Conservation (phyloP, 1,139 yeast species). For the Protomyces arabidopsidicola region DNA sequence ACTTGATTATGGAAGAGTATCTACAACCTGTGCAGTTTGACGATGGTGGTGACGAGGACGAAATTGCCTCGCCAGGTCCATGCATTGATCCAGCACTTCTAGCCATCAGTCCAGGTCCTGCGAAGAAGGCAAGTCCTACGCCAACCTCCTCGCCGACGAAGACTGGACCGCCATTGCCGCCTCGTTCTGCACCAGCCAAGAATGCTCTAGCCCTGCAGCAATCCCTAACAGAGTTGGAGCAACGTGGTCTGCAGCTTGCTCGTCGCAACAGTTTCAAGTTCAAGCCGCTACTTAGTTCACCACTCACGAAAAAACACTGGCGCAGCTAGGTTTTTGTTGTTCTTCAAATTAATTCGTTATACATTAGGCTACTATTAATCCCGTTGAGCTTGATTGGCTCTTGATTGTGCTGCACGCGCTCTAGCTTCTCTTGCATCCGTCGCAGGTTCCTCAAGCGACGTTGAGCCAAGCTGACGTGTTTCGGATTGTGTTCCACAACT, state of each 20-base stretch:
- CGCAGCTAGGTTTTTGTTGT: background rate
- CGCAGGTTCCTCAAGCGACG: background rate
- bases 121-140: background rate
- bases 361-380: background rate
- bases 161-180: background rate
- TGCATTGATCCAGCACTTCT: background rate
- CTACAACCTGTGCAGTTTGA: background rate
- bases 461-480: background rate
- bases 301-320: constrained; percentile 16
- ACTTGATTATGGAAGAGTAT: background rate
- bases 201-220: background rate
- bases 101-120: background rate
- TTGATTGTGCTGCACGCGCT: constrained; percentile 15
- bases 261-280: constrained; percentile 17
- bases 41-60: background rate
- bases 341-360: background rate
- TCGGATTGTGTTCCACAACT: background rate
- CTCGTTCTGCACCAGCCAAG: background rate
- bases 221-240: constrained; percentile 5
- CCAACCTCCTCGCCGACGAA: background rate
- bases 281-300: constrained; percentile 18
- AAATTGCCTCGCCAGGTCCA: background rate
- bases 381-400: background rate
- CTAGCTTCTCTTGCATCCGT: constrained; percentile 6
- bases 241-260: constrained; percentile 4